Evolutionary conservation across 371 early-diverging fungal genomes (phyloP), one percentile per base, ranked within the genome.

Genomic region (Lichtheimia ramosa): DNA sequence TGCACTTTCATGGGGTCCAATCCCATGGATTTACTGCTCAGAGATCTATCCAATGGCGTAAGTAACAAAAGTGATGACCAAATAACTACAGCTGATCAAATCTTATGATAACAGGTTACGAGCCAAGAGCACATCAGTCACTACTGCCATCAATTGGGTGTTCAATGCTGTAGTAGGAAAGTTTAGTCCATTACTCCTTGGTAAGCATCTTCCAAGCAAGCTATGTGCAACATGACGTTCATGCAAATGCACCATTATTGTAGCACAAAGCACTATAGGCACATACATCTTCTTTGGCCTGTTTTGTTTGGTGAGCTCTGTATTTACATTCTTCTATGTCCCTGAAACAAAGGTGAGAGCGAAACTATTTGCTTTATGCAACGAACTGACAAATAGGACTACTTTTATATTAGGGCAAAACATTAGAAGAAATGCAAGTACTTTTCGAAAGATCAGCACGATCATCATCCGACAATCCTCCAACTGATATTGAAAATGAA

Each of bases 91-190:
- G 46, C 46, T 46, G 46, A 18, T 16, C 46, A 5, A 12, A 7
- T 46, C 10, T n/a, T 2, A 1, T 7, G n/a, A n/a, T 41, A 2
- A 50, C 50, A 64, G 68, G 23, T 63, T 78, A 20, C 81, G 81
- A 65, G 72, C 81, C 57, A 75, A 75, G 71, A 74, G 74, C 62
- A 75, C 74, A n/a, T 68, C 76, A n/a, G 46, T 77, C 53, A 74
- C 84, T 24, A 90, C 89, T 13, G 81, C 87, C 63, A 76, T 85
- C 66, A 89, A 89, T 79, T 90, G 87, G 87, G 58, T 72, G 27
- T 68, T 64, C 27, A 83, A 82, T 63, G 70, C 71, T 8, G 18
- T 65, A 16, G 71, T 73, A 40, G 74, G 74, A 6, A 70, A 73
- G 54, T 53, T 70, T 2, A 68, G 68, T 6, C 74, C 74, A 3